Evolutionary conservation across 371 early-diverging fungal species (phyloP).

Genomic region (Mortierella sp.): DNA sequence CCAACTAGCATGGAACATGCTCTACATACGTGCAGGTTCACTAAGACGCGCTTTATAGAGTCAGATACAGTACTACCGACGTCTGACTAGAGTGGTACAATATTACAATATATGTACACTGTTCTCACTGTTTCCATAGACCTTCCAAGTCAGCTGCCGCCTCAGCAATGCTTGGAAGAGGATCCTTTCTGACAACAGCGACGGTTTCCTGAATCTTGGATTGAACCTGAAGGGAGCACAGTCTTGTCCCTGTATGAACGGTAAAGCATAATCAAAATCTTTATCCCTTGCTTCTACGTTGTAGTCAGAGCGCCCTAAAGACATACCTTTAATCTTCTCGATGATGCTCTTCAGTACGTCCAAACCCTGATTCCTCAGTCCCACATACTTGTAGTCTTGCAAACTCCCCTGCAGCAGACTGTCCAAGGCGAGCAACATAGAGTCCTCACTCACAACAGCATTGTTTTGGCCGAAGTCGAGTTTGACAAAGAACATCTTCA

Average conservation of each 20-base stretch:
- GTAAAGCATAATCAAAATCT: not conserved
- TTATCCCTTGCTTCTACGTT: not conserved
- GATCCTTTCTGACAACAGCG: conserved; percentile 18
- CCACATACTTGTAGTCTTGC: conserved; percentile 42
- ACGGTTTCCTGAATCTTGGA: conserved; percentile 21
- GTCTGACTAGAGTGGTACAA: no score
- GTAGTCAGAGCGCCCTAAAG: not conserved
- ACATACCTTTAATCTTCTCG: conserved; percentile 30
- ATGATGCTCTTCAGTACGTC: conserved; percentile 28
- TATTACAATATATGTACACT: no score
- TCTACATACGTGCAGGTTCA: no score
- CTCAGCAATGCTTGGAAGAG: conserved; percentile 41
- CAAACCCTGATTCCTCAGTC: conserved; percentile 37
- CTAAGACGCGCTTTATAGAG: no score
- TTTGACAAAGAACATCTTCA: conserved; percentile 62
- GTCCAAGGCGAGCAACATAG: conserved; percentile 16
- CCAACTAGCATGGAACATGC: no score
- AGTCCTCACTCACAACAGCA: conserved; percentile 13
- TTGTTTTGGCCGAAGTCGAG: not conserved
- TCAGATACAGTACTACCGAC: no score
- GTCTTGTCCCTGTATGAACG: conserved; percentile 14
- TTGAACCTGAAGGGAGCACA: conserved; percentile 6
- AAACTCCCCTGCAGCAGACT: conserved; percentile 39
- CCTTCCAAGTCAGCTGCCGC: conserved; percentile 20
- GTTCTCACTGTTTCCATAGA: no score